Evolutionary conservation across 1,284 basidiomycete species (phyloP).

Genomic region (Trichosporon sp.): DNA sequence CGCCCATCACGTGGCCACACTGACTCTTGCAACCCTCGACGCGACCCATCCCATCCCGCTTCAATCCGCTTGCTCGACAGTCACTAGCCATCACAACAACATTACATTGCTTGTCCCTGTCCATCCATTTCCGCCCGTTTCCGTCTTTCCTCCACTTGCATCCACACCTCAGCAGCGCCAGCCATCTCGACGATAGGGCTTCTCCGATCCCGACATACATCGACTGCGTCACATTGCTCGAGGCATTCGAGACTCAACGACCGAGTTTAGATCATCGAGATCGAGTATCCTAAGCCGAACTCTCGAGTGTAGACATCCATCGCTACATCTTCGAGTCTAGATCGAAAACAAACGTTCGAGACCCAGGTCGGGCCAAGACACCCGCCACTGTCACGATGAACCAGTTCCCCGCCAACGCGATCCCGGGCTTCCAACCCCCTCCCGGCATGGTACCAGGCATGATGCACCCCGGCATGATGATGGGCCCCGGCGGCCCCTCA

Average conservation of each 20-base stretch:
- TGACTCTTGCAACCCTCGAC: neutral
- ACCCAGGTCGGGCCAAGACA: too few species aligned
- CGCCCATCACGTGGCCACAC: neutral
- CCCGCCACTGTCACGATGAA: conserved; percentile 5
- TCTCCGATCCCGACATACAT: too few species aligned
- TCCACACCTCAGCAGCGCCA: too few species aligned
- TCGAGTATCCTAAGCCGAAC: too few species aligned
- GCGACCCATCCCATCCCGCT: neutral
- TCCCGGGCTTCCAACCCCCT: conserved; percentile 5
- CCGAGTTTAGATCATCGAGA: too few species aligned
- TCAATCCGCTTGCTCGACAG: neutral
- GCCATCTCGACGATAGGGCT: too few species aligned
- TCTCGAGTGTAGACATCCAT: neutral
- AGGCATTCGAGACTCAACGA: too few species aligned
- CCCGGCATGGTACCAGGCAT: conserved; percentile 10
- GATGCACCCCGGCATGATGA: neutral
- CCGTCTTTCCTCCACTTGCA: too few species aligned
- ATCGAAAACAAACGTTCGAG: too few species aligned
- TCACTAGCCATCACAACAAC: neutral
- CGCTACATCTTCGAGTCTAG: too few species aligned
- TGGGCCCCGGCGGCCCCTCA: neutral
- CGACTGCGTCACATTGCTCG: too few species aligned
- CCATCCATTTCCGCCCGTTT: neutral
- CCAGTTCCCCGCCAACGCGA: conserved; percentile 17
- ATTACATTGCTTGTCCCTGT: neutral